These are phyloP conservation scores for Monascus ruber DNA, from an alignment of 2,329 filamentous ascomycete species.

Conservation along the genomic window DNA sequence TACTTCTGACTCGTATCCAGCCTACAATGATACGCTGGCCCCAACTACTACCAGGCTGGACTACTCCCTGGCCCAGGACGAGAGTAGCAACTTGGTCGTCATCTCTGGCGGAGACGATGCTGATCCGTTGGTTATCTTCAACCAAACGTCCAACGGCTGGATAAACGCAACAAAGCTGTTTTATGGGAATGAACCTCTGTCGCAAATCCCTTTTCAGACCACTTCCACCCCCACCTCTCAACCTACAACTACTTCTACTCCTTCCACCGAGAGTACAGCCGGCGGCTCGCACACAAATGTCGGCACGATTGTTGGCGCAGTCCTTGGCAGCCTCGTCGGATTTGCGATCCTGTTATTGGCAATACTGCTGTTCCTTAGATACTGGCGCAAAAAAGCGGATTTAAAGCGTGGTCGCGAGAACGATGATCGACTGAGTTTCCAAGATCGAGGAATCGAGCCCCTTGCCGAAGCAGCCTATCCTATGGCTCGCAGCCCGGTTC, in stretches of 20 bases:
- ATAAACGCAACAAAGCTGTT: conserved; percentile 58
- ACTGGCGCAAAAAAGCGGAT: conserved; percentile 41
- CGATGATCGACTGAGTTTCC: conserved; percentile 44
- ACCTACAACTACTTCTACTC: conserved; percentile 13
- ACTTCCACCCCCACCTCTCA: conserved; percentile 18
- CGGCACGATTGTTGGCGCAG: conserved; percentile 63
- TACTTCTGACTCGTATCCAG: conserved; percentile 56
- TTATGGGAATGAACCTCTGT: conserved; percentile 31
- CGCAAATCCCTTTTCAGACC: conserved; percentile 22
- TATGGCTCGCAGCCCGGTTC: conserved; percentile 33
- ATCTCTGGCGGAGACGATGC: conserved; percentile 63
- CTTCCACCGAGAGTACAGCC: conserved; percentile 19
- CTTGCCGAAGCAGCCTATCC: conserved; percentile 31
- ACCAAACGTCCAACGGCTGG: conserved; percentile 67
- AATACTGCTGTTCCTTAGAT: conserved; percentile 57
- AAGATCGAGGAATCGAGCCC: conserved; percentile 35
- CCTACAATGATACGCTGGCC: conserved; percentile 65
- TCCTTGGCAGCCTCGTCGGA: conserved; percentile 69
- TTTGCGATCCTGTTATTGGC: conserved; percentile 59
- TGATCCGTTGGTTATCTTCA: conserved; percentile 64
- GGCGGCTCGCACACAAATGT: conserved; percentile 16
- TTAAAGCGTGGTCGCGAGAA: conserved; percentile 39
- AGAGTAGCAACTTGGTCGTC: conserved; percentile 52
- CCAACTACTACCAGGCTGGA: conserved; percentile 53
- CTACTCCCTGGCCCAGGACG: conserved; percentile 60